Conservation (phyloP, 1,139 yeast genomes). For the Debaryomycetaceae sp. region DNA sequence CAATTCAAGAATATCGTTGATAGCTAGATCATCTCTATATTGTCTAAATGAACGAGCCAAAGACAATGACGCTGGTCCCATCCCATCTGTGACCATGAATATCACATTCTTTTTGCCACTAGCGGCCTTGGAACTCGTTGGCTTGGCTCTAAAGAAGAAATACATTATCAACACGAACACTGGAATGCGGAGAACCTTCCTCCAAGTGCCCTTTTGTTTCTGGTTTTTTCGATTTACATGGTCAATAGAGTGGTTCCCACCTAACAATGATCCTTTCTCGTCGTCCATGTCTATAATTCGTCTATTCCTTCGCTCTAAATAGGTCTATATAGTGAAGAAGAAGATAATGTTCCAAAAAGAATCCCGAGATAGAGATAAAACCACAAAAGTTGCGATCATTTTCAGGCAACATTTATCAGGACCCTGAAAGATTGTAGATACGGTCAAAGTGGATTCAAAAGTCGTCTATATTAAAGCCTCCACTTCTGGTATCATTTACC, state of each 20-base stretch:
- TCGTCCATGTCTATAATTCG: neutral
- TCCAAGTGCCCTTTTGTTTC: neutral
- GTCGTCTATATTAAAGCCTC: conserved; percentile 8
- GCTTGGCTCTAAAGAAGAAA: neutral
- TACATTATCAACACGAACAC: neutral
- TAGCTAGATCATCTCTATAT: conserved; percentile 45
- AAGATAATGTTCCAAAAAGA: neutral
- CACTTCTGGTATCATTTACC: conserved; percentile 9
- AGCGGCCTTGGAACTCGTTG: neutral
- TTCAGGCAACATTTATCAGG: too few relatives aligned
- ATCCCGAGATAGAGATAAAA: neutral
- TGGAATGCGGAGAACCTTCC: neutral
- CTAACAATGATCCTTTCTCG: conserved; percentile 1
- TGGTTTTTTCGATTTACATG: neutral
- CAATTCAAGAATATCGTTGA: conserved; percentile 52
- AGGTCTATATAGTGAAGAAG: neutral
- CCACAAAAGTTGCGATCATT: conserved; percentile 2
- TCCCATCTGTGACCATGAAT: conserved; percentile 88
- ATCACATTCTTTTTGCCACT: conserved; percentile 54
- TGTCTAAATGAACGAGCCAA: conserved; percentile 72
- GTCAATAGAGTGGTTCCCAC: neutral
- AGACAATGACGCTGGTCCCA: conserved; percentile 83
- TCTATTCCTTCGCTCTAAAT: neutral
- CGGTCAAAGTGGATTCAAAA: too few relatives aligned
- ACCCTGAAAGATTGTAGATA: too few relatives aligned